Evolutionary conservation across 257 asterid genomes (phyloP).

Genomic region (Salvia rosmarinus): DNA sequence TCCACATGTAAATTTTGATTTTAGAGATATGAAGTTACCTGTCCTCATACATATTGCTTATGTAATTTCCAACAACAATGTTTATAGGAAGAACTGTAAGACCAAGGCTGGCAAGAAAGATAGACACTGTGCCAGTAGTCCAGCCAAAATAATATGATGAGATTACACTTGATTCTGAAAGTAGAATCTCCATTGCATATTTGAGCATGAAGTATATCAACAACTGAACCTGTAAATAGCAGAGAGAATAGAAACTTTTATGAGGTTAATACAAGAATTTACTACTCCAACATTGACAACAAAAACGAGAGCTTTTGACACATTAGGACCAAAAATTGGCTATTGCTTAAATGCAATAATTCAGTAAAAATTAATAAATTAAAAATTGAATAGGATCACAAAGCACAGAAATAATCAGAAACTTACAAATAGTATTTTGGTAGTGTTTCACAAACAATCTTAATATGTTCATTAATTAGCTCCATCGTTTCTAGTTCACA

Average conservation of each 20-base stretch:
- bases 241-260: constrained; percentile 10
- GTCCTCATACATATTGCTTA: constrained; percentile 96
- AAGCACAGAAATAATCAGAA: neutral
- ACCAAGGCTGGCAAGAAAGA: constrained; percentile 91
- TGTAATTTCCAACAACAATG: constrained; percentile 82
- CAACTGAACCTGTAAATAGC: constrained; percentile 80
- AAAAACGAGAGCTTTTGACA: constrained; percentile 5
- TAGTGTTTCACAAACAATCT: neutral
- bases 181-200: constrained; percentile 93
- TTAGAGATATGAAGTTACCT: constrained; percentile 54
- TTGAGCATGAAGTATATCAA: constrained; percentile 97
- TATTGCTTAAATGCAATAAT: too few species aligned
- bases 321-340: neutral
- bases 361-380: neutral
- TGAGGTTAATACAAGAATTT: constrained; percentile 24
- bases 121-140: constrained; percentile 86
- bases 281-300: neutral
- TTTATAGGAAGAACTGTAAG: constrained; percentile 93
- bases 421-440: neutral
- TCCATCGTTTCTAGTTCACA: neutral
- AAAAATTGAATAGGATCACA: neutral
- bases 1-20: constrained; percentile 11
- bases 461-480: neutral
- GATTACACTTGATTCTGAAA: constrained; percentile 94
- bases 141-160: constrained; percentile 86